Evolutionary conservation across 2,329 filamentous ascomycete genomes (phyloP).

Genomic region (Dendryphion nanum): DNA sequence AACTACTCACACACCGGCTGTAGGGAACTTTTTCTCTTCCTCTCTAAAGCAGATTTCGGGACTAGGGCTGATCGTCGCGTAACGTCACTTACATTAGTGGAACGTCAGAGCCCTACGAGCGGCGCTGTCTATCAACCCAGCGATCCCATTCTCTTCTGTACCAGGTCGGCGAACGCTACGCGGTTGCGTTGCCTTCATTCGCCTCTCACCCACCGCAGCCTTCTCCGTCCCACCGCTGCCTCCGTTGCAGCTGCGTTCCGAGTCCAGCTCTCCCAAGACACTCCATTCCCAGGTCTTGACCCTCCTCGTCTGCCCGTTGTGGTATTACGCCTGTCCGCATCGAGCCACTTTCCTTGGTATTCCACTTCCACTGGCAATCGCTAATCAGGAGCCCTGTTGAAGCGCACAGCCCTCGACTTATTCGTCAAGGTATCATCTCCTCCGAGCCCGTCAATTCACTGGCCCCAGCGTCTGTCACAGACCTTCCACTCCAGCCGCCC

Average conservation of each 20-base stretch:
- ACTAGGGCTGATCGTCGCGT: conserved; percentile 26
- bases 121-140: conserved; percentile 10
- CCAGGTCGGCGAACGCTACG: conserved; percentile 8
- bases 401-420: conserved; percentile 23
- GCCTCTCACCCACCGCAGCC: conserved; percentile 16
- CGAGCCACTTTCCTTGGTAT: conserved; percentile 6
- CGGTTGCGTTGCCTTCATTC: conserved; percentile 14
- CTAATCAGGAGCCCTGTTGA: conserved; percentile 17
- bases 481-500: conserved; percentile 20
- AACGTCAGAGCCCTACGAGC: conserved; percentile 11
- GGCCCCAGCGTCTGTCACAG: conserved; percentile 19
- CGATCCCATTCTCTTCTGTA: conserved; percentile 13
- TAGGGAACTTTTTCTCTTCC: conserved; percentile 12
- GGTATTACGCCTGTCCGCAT: conserved; percentile 12
- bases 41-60: conserved; percentile 16
- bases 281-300: conserved; percentile 5
- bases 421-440: conserved; percentile 14
- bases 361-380: conserved; percentile 14
- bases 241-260: conserved; percentile 15
- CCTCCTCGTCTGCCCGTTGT: conserved; percentile 6
- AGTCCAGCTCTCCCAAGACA: conserved; percentile 12
- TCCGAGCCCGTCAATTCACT: conserved; percentile 18
- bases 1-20: conserved; percentile 21
- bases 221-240: conserved; percentile 17
- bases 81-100: conserved; percentile 23